phyloP scores from a whole-genome alignment of 1,139 yeast species.

The Suhomyces atakaporum region DNA sequence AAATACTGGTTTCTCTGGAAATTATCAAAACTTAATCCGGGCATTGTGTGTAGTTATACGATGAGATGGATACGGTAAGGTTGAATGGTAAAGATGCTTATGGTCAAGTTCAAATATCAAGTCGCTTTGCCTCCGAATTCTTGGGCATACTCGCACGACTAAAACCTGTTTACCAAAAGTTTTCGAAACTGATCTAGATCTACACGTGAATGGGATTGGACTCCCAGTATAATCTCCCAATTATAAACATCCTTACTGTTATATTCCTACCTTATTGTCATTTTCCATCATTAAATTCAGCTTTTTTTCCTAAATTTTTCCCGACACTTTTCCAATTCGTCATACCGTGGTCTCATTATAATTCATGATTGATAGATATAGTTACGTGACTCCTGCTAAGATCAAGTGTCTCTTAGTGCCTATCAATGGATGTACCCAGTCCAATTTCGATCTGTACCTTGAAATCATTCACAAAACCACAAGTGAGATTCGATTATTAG shows the following conservation, averaged over 20 bases:
- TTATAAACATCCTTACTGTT: too few relatives aligned
- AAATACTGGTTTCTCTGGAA: constrained; percentile 82
- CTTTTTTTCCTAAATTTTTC: too few relatives aligned
- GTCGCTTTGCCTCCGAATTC: constrained; percentile 17
- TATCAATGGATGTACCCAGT: constrained; percentile 51
- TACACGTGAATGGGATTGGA: not conserved
- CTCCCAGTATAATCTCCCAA: too few relatives aligned
- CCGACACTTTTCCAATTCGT: too few relatives aligned
- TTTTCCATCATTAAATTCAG: too few relatives aligned
- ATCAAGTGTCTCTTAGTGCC: constrained; percentile 76
- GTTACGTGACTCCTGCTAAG: constrained; percentile 56
- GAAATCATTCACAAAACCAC: constrained; percentile 47
- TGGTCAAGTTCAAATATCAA: not conserved
- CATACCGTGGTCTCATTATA: too few relatives aligned
- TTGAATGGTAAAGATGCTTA: not conserved
- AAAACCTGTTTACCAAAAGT: constrained; percentile 7
- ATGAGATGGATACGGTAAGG: not conserved
- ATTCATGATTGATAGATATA: constrained; percentile 18
- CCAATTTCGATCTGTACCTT: constrained; percentile 51
- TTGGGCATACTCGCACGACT: constrained; percentile 13
- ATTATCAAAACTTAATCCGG: constrained; percentile 91
- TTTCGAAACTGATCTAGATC: constrained; percentile 1
- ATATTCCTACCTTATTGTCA: too few relatives aligned
- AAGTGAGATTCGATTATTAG: constrained; percentile 69
- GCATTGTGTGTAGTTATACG: too few relatives aligned